Base-by-base conservation (phyloP, 257 asterid species). In the Nicotiana tabacum region DNA sequence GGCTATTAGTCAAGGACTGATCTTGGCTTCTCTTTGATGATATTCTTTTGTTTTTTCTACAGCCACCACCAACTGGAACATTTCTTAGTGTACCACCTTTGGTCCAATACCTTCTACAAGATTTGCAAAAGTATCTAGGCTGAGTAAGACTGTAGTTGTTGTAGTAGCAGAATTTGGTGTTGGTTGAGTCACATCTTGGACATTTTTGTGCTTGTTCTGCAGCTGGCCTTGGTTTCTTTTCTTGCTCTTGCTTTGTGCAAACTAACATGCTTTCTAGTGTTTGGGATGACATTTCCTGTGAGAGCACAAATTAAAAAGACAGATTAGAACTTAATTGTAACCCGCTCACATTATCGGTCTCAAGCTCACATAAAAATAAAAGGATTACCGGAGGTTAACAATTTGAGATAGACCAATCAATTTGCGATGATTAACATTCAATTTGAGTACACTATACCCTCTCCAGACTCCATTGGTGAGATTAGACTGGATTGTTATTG, bases 111-210 rank as follows among this genome's bases (percentile, higher is more conserved):
- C 99, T 84, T n/a, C 98, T 83, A 90, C 99, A 96, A 0, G 98
- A 94, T 70, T 96, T 96, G 90, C 99, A 94, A 83, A 96, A 94
- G 85, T 96, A 96, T 35, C 99, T 78, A 3, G 99, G 99, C 89
- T 94, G 99, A 10, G 99, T 83, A 61, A 96, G 98, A 83, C 98
- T 94, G 87, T 95, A 95, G 82, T 95, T 95, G 91, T 95, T 95
- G 93, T 95, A 95, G 88, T 95, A 95, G 62, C 99, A 95, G 37
- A 95, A 95, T 21, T 95, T 95, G n/a, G 99, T 95, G 93, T 92
- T 93, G 84, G 90, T 39, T 66, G 99, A 95, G 55, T 95, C 99
- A 80, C 99, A 95, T 72, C 99, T 82, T 39, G 99, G 99, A 93
- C 99, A 95, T 81, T 91, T 95, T 10, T 84, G 89, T 46, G 96